These are phyloP conservation scores for Pichia sp. DNA, from an alignment of 1,139 yeast genomes.

Conservation along the genomic window DNA sequence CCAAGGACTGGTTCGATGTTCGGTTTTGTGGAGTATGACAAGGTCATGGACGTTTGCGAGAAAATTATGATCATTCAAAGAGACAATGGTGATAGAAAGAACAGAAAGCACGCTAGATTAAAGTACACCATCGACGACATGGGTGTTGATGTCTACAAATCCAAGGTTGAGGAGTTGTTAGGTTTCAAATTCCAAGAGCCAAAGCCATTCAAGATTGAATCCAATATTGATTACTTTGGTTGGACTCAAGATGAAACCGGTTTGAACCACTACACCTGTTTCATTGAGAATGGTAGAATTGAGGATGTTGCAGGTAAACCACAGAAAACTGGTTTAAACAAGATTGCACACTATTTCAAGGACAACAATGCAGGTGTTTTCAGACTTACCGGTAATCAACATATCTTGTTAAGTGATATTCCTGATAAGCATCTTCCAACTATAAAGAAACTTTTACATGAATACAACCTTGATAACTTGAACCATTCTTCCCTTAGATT, in stretches of 20 bases:
- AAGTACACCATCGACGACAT: slow-evolving; percentile 93
- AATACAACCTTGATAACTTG: slow-evolving; percentile 81
- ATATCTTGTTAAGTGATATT: slow-evolving; percentile 71
- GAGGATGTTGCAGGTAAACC: slow-evolving; percentile 89
- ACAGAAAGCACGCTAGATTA: slow-evolving; percentile 96
- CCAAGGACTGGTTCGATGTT: slow-evolving; percentile 90
- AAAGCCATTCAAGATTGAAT: slow-evolving; percentile 69
- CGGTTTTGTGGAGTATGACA: slow-evolving; percentile 68
- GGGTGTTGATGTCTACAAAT: slow-evolving; percentile 77
- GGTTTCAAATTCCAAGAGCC: slow-evolving; percentile 73
- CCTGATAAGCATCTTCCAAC: slow-evolving; percentile 61
- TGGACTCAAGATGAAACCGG: slow-evolving; percentile 92
- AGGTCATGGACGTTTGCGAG: slow-evolving; percentile 77
- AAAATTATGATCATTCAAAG: slow-evolving; percentile 92
- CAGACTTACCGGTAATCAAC: slow-evolving; percentile 95
- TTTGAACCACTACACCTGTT: slow-evolving; percentile 84
- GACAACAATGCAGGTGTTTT: slow-evolving; percentile 66
- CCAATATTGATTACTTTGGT: slow-evolving; percentile 89
- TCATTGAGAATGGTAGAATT: slow-evolving; percentile 95
- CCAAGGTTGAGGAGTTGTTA: slow-evolving; percentile 76
- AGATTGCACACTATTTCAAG: slow-evolving; percentile 65
- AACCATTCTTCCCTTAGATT: slow-evolving; percentile 72
- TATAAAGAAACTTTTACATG: slow-evolving; percentile 59
- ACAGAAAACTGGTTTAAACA: slow-evolving; percentile 81
- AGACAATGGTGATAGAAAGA: slow-evolving; percentile 91